Conservation (phyloP, 2,329 filamentous ascomycete species). For the Didymella keratinophila region DNA sequence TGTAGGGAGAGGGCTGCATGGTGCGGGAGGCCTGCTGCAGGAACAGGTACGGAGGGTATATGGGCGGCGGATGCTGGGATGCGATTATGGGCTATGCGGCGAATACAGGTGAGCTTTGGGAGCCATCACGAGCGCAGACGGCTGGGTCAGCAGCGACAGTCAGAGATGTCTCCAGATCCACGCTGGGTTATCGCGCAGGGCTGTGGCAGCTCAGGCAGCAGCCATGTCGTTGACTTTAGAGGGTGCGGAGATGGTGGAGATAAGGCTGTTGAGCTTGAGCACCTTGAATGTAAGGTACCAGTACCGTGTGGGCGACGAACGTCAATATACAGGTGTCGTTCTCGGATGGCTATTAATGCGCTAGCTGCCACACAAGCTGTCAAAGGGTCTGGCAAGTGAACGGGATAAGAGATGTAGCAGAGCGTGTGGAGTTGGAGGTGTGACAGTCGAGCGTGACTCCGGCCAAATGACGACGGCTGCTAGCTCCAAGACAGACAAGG, state of each 20-base stretch:
- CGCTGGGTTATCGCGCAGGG: conserved; percentile 28
- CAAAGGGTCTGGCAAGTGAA: conserved; percentile 6
- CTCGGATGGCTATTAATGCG: not conserved
- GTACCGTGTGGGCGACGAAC: conserved; percentile 21
- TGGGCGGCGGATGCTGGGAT: conserved; percentile 22
- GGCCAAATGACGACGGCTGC: conserved; percentile 31
- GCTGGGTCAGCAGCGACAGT: conserved; percentile 33
- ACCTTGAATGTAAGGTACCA: conserved; percentile 24
- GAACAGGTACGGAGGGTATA: conserved; percentile 24
- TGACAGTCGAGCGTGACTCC: conserved; percentile 45
- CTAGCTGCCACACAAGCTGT: conserved; percentile 5
- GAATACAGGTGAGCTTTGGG: conserved; percentile 44
- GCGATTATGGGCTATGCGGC: conserved; percentile 45
- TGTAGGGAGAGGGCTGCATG: conserved; percentile 82
- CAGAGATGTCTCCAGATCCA: conserved; percentile 32
- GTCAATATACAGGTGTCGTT: conserved; percentile 21
- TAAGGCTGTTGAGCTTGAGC: conserved; percentile 40
- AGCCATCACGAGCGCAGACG: conserved; percentile 50
- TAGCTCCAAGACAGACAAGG: conserved; percentile 28
- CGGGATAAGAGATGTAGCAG: conserved; percentile 13
- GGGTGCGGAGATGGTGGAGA: conserved; percentile 35
- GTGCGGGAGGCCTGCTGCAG: conserved; percentile 43
- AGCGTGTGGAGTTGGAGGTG: conserved; percentile 18
- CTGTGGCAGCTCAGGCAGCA: conserved; percentile 47
- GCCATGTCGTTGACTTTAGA: conserved; percentile 41